Percentiles rank a stretch among this genome's conserved stretches.
Evolutionary conservation across 2,329 filamentous ascomycete genomes (phyloP).

Genomic region (Knufia fluminis): DNA sequence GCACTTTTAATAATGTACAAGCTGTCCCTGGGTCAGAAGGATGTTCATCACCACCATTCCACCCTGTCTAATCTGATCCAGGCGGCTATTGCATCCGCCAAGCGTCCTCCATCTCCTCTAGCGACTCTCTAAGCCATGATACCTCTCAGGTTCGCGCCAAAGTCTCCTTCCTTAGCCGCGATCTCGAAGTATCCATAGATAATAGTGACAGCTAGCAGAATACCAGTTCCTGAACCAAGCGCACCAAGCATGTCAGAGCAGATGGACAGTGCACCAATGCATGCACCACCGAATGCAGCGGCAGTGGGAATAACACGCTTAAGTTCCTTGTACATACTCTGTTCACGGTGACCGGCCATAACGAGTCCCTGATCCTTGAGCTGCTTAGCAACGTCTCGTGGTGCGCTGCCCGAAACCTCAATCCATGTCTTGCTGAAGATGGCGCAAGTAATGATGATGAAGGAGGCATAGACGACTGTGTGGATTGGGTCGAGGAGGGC

Average conservation of each 20-base stretch:
- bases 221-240: slow-evolving; percentile 93
- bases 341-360: slow-evolving; percentile 98
- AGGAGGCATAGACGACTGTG: slow-evolving; percentile 87
- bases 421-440: slow-evolving; percentile 99
- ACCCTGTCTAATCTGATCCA: too few relatives aligned
- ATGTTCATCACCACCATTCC: too few relatives aligned
- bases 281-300: slow-evolving; percentile 95
- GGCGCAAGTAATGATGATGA: slow-evolving; percentile 96
- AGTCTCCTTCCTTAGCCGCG: slow-evolving; percentile 94
- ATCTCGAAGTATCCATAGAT: slow-evolving; percentile 99
- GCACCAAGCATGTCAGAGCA: slow-evolving; percentile 92
- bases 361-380: slow-evolving; percentile 99
- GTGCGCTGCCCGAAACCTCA: slow-evolving; percentile 95
- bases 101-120: too few relatives aligned
- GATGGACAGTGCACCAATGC: slow-evolving; percentile 95
- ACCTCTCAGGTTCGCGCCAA: slow-evolving; percentile 61
- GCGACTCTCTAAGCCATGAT: slow-evolving; percentile 41
- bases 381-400: slow-evolving; percentile 97
- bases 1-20: not conserved
- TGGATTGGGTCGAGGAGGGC: slow-evolving; percentile 95
- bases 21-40: too few relatives aligned
- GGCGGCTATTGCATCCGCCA: too few relatives aligned
- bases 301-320: slow-evolving; percentile 99
- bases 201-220: slow-evolving; percentile 95
- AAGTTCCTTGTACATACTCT: slow-evolving; percentile 99